These are phyloP conservation scores for Nidularia sp. DNA, from an alignment of 768 basidiomycete genomes.

Conservation along the genomic window DNA sequence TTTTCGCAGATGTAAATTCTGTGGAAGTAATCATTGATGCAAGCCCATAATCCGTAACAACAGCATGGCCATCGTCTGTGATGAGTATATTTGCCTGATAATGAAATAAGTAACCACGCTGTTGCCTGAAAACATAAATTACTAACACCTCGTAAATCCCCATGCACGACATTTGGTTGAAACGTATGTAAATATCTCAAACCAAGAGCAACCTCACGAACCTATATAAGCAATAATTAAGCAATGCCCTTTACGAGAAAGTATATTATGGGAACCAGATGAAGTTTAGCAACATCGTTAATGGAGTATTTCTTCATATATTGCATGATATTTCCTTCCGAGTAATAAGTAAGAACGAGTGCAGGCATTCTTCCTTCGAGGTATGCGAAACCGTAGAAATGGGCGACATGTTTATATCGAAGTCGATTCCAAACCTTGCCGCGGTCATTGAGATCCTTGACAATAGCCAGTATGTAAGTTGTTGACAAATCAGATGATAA, in stretches of 20 bases:
- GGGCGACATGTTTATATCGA: constrained; percentile 13
- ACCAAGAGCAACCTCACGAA: constrained; percentile 8
- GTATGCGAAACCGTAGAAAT: constrained; percentile 12
- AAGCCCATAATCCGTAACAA: constrained; percentile 22
- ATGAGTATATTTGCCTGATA: constrained; percentile 23
- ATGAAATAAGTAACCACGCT: no score
- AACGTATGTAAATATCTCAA: constrained; percentile 16
- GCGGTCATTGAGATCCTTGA: constrained; percentile 2
- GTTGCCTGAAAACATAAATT: no score
- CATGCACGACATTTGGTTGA: constrained; percentile 14
- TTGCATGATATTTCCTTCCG: constrained; percentile 14
- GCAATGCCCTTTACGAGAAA: no score
- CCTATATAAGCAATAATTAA: background rate
- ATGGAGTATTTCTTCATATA: constrained; percentile 6
- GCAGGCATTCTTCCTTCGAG: constrained; percentile 15
- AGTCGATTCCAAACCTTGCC: constrained; percentile 11
- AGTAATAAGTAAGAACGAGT: constrained; percentile 15
- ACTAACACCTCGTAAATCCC: constrained; percentile 19
- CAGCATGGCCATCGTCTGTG: constrained; percentile 11
- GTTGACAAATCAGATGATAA: no score
- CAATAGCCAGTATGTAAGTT: no score
- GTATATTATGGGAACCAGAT: no score
- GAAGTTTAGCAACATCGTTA: no score
- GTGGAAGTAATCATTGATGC: constrained; percentile 13
- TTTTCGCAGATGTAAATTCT: constrained; percentile 16